Evolutionary conservation across 495 filamentous ascomycete species (phyloP), one percentile per base, ranked within the genome.

Genomic region (Annulohypoxylon bovei): DNA sequence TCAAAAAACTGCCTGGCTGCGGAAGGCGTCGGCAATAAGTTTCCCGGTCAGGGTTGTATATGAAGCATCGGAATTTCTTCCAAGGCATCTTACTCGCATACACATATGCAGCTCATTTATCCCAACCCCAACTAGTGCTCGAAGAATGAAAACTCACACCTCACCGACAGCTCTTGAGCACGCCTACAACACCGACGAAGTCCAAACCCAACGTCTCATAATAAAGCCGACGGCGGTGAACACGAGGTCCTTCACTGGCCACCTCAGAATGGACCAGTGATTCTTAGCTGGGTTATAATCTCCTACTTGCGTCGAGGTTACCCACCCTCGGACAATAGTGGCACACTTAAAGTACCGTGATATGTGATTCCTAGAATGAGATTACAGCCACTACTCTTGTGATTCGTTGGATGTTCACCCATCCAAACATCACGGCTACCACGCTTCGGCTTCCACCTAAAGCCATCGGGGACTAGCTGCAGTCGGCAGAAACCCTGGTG

Each of bases 71-170:
- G 23, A 30, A 53, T 52, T 62, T 39, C 32, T 59, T 66, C 69
- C 46, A 68, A 53, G 65, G 53, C 64, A 66, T 62, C 35, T 66
- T 71, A 66, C 40, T 52, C 61, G 62, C 62, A 66, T 71, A 56
- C 35, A 70, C 20, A 33, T 54, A 53, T 65, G 58, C 61, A 50
- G 23, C 37, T 65, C 61, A 61, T 65, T 64, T 44, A 66, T 55
- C 46, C 57, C 49, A 37, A 65, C 49, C 27, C 50, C 28, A 56
- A 12, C 44, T 53, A 54, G 23, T 39, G 35, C 16, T 37, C 12
- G 52, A 23, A 25, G 25, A 27, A 46, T 23, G 22, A 65, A 9
- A 39, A 16, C 42, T 71, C 58, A 23, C 27, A 32, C 46, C 4
- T 60, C n/a, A 32, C 47, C 30, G 35, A 72, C 55, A 27, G 39